Percentiles rank a stretch among this genome's conserved stretches.
Conservation (phyloP, 2,329 filamentous ascomycete species). For the Ambrosiella beaveri region DNA sequence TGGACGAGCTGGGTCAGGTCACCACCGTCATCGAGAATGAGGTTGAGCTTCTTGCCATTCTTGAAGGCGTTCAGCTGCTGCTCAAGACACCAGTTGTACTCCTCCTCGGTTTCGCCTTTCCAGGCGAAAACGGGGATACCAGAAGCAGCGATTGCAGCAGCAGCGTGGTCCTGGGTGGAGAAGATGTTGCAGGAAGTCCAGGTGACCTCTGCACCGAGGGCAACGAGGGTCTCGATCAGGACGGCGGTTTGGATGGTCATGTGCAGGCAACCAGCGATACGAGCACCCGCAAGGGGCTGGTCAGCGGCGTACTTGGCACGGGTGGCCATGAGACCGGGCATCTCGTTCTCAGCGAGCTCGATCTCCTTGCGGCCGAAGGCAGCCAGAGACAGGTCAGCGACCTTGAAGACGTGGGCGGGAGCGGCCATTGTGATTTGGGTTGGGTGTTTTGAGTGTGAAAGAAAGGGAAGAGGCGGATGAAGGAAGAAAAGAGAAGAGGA, state of each 20-base stretch:
- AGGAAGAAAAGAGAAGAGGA: background rate
- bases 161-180: constrained; percentile 96
- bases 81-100: constrained; percentile 99
- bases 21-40: constrained; percentile 97
- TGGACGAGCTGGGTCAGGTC: constrained; percentile 93
- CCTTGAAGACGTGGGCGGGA: constrained; percentile 89
- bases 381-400: constrained; percentile 92
- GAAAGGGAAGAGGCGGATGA: constrained; percentile 11
- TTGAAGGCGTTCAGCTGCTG: constrained; percentile 97
- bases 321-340: constrained; percentile 96
- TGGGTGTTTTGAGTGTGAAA: constrained; percentile 13
- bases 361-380: constrained; percentile 99
- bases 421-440: constrained; percentile 40
- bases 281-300: constrained; percentile 85
- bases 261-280: constrained; percentile 95
- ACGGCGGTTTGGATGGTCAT: constrained; percentile 99
- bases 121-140: constrained; percentile 73
- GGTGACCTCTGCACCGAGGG: constrained; percentile 93
- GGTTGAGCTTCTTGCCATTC: constrained; percentile 88
- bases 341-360: constrained; percentile 88
- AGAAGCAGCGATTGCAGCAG: constrained; percentile 84
- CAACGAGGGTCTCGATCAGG: constrained; percentile 90
- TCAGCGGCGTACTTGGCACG: constrained; percentile 78
- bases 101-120: constrained; percentile 93
- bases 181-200: constrained; percentile 99